Evolutionary conservation across 2,329 filamentous ascomycete genomes (phyloP).

Genomic region (Emmonsiellopsis sp.): DNA sequence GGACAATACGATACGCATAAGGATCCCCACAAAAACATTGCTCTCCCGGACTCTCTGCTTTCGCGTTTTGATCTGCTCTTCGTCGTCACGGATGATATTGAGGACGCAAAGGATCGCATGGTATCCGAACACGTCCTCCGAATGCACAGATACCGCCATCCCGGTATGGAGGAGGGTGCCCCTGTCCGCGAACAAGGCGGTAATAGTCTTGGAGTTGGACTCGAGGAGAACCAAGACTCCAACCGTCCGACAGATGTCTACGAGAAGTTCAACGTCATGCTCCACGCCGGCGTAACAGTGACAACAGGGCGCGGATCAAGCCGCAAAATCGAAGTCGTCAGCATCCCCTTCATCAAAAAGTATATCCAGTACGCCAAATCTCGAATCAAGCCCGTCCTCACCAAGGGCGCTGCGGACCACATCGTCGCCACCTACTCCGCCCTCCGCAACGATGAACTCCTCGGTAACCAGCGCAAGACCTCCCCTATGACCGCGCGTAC

Average conservation of each 20-base stretch:
- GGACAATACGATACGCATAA: constrained; percentile 98
- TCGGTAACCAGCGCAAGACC: constrained; percentile 85
- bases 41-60: constrained; percentile 86
- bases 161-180: constrained; percentile 86
- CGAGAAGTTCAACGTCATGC: constrained; percentile 93
- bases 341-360: constrained; percentile 98
- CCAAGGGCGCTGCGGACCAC: constrained; percentile 82
- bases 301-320: constrained; percentile 63
- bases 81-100: constrained; percentile 95
- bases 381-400: constrained; percentile 78
- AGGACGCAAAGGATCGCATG: constrained; percentile 80
- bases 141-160: constrained; percentile 91
- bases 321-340: constrained; percentile 77
- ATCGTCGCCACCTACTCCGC: constrained; percentile 87
- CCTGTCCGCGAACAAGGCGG: constrained; percentile 80
- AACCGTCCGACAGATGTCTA: constrained; percentile 77
- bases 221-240: constrained; percentile 64
- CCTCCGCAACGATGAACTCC: constrained; percentile 89
- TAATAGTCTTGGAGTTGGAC: constrained; percentile 78
- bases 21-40: constrained; percentile 97
- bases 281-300: constrained; percentile 80
- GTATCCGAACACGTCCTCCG: constrained; percentile 94
- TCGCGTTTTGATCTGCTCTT: constrained; percentile 98
- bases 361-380: constrained; percentile 98
- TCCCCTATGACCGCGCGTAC: constrained; percentile 95